Evolutionary conservation across 306 rosid genomes (phyloP), one percentile per base, ranked within the genome.

Genomic region (Alnus glutinosa): DNA sequence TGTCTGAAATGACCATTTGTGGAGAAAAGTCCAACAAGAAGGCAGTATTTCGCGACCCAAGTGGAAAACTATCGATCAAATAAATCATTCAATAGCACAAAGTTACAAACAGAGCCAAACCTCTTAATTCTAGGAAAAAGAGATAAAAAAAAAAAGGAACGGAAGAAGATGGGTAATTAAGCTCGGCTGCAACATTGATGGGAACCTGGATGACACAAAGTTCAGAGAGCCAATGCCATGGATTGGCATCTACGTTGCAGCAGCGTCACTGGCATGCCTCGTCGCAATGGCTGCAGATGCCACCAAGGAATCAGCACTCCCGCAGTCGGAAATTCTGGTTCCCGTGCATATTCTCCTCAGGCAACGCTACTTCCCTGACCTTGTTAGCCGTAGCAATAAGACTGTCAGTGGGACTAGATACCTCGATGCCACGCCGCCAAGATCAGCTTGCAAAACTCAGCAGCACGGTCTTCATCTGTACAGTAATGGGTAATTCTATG

Each of bases 151-250:
- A 23, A 23, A 37, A 7, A 55, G 52, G 46, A 71, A 74, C 66
- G 44, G 39, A 83, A 55, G 70, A 81, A 70, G 77, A 94, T 89
- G 97, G 87, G 81, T 5, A 0, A 23, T 23, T 23, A 80, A 57
- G 50, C 72, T 54, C 16, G 93, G 97, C 8, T 92, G 97, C 85
- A 70, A 59, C 73, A 49, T 50, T 10, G 72, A 85, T 55, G 97
- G 94, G 57, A 5, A 51, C 63, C 83, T 94, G 80, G 89, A 94
- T 37, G 92, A 75, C 57, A 59, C 91, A 1, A 87, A 86, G 51
- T 94, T 89, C 89, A 91, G 89, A 79, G 82, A 82, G 75, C 98
- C 97, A 0, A 79, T 94, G 90, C 98, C 98, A 57, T 94, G 98
- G 98, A 88, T 94, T 42, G 98, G 97, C 62, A 68, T 91, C 69